Base-by-base conservation (phyloP, 2,329 filamentous ascomycete genomes). In the Bipolaris zeicola region DNA sequence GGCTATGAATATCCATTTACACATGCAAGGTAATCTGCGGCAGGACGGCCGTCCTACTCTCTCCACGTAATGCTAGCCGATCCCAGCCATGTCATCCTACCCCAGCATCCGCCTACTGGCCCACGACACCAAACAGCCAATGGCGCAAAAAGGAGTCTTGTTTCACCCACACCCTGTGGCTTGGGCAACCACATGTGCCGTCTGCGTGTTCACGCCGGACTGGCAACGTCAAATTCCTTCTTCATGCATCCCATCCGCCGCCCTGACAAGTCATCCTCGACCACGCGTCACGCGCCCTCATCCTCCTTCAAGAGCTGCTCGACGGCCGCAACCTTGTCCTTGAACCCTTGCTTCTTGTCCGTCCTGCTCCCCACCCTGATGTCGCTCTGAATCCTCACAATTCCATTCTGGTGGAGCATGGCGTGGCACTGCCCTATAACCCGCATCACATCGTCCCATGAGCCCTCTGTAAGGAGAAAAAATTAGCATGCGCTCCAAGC, bases 361-460 rank as follows among this genome's bases (percentile, higher is more conserved):
- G 89, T 96, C 70, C 92, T 87, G 26, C 89, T 89, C 1, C 94
- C 94, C 41, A 92, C 87, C 11, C 94, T 83, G 79, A 98, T 93
- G 72, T 94, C 92, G 26, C 88, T 90, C 81, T 98, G 94, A 38
- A 98, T 90, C 52, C 95, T 82, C 43, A 77, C 74, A 18, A 76
- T 68, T 5, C 75, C 75, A 51, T 76, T 75, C 48, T 67, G 55
- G 57, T 77, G 75, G 28, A 77, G 64, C 66, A 77, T 68, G n/a
- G 71, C 62, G 55, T 77, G 75, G 58, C 73, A 76, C 55, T 76
- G 75, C 20, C 75, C 75, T 60, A 77, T 77, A 50, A 75, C 68
- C 53, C 80, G 82, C 83, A 96, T 92, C 56, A 96, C 92, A 31
- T 90, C 86, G 63, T 96, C 90, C 94, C 95, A 98, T 38, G 87